Conservation (phyloP, 2,329 filamentous ascomycete genomes). For the Fusarium nematophilum region DNA sequence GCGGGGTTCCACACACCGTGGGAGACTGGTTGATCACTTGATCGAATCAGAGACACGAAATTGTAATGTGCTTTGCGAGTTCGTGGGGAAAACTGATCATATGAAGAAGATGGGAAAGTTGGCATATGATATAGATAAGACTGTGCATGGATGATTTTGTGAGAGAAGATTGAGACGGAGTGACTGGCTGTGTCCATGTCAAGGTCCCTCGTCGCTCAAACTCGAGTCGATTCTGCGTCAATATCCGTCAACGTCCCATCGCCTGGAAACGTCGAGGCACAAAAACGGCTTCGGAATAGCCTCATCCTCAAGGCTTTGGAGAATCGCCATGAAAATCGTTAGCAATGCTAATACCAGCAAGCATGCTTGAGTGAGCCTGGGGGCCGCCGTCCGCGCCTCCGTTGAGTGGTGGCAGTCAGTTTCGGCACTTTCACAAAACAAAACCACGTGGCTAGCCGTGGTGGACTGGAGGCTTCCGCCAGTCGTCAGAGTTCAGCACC, state of each 20-base stretch:
- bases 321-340: too few relatives aligned
- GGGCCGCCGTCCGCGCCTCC: too few relatives aligned
- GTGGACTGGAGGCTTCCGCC: background rate
- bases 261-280: background rate
- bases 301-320: too few relatives aligned
- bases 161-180: background rate
- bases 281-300: background rate
- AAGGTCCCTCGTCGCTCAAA: background rate
- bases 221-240: background rate
- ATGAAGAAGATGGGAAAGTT: background rate
- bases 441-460: conserved; percentile 27
- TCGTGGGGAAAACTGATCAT: background rate
- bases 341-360: too few relatives aligned
- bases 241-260: background rate
- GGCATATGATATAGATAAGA: background rate
- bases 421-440: too few relatives aligned
- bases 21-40: conserved; percentile 12
- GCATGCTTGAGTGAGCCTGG: too few relatives aligned
- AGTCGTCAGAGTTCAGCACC: background rate
- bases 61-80: background rate
- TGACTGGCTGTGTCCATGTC: background rate
- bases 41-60: conserved; percentile 6
- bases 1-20: conserved; percentile 35
- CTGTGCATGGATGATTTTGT: too few relatives aligned
- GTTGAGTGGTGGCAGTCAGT: too few relatives aligned